Evolutionary conservation across 345 rosid species (phyloP), one percentile per base, ranked within the genome.

Genomic region (Citrus trifoliata): DNA sequence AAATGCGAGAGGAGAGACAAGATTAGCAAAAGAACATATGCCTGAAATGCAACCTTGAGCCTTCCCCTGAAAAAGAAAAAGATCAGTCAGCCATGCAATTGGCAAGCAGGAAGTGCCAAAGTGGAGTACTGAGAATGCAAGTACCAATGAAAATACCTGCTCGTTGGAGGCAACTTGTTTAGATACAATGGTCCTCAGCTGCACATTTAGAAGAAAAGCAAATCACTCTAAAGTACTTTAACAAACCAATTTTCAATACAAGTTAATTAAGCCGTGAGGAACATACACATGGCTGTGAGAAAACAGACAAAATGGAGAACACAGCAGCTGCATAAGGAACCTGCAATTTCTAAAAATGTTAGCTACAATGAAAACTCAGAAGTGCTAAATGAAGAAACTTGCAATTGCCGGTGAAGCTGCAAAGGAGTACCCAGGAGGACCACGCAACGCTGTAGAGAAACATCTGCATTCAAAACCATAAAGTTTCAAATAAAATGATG

Each of bases 41-140:
- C 99, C 95, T 35, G 98, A 91, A 76, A 93, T 90, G 77, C 93
- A 86, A 25, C 99, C 98, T 82, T 95, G 98, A 78, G 95, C 95
- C 88, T 89, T 95, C 22, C 99, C 98, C 99, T 93, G 86, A 37
- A 83, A 33, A 63, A 46, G 30, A 55, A 46, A 38, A 25, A 58
- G 38, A 25, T 59, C 51, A 78, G 71, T 14, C 74, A 12, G 35
- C 32, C 14, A 28, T 21, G 22, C 22, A 53, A 33, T 46, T 46
- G 51, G 33, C 28, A 7, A 68, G 32, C 22, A 51, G 10, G 59
- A 6, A 5, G 38, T 51, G 18, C 24, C n/a, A 9, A 14, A 71
- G n/a, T 22, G 61, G 25, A 63, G 9, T 16, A 28, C 24, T 4
- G 51, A 48, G n/a, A 30, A 55, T 4, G 58, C 6, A 19, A 40